Evolutionary conservation across 2,329 filamentous ascomycete species (phyloP).

Genomic region (Cercospora brassicicola): DNA sequence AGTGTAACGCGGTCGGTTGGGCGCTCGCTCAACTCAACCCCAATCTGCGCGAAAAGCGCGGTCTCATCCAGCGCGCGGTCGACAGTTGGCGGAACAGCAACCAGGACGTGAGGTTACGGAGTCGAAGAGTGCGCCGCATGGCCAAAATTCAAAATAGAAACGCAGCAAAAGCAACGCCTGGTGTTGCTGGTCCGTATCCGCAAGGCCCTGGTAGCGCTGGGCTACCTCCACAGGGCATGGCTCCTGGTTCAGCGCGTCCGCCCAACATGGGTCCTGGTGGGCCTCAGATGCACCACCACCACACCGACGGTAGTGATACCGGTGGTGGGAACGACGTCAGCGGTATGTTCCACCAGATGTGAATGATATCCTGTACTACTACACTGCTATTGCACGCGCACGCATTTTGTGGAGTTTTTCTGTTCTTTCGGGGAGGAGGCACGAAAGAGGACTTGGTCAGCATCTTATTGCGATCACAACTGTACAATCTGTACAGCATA

Average conservation of each 20-base stretch:
- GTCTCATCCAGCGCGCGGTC: slow-evolving; percentile 92
- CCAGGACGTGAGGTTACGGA: slow-evolving; percentile 86
- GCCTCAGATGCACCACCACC: slow-evolving; percentile 68
- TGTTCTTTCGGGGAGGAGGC: background rate
- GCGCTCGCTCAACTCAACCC: slow-evolving; percentile 91
- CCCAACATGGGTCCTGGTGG: slow-evolving; percentile 61
- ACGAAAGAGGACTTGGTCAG: slow-evolving; percentile 15
- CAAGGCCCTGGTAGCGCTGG: slow-evolving; percentile 56
- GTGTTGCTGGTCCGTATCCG: slow-evolving; percentile 58
- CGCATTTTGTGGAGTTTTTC: slow-evolving; percentile 26
- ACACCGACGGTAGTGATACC: slow-evolving; percentile 66
- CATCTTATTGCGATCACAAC: slow-evolving; percentile 25
- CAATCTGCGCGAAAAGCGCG: slow-evolving; percentile 85
- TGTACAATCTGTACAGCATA: slow-evolving; percentile 34
- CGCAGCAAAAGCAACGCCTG: slow-evolving; percentile 28
- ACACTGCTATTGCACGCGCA: slow-evolving; percentile 24
- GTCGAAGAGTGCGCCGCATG: slow-evolving; percentile 88
- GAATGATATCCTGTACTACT: slow-evolving; percentile 48
- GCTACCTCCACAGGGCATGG: slow-evolving; percentile 66
- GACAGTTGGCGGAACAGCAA: slow-evolving; percentile 99
- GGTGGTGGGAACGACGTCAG: slow-evolving; percentile 71
- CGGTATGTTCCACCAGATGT: slow-evolving; percentile 98
- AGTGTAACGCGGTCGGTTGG: slow-evolving; percentile 99
- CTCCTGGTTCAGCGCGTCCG: slow-evolving; percentile 53
- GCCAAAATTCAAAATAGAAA: slow-evolving; percentile 85